Evolutionary conservation across 2,329 filamentous ascomycete species (phyloP).

Genomic region (Aspergillus eucalypticola): DNA sequence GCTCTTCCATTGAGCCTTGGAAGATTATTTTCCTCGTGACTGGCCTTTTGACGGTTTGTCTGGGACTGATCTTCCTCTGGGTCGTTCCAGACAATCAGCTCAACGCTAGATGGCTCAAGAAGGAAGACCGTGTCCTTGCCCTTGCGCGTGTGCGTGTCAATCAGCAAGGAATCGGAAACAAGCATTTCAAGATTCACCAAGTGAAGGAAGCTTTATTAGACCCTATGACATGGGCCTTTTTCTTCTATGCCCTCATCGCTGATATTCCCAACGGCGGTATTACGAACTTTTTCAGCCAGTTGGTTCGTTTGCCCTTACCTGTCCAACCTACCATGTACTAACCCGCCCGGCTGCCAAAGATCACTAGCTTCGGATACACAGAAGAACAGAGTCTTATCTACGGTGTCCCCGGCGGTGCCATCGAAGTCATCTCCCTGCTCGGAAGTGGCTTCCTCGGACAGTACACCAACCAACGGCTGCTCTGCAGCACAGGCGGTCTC

Average conservation of each 20-base stretch:
- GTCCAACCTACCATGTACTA: neutral
- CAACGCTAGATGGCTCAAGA: constrained; percentile 63
- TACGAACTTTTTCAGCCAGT: constrained; percentile 62
- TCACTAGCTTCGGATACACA: constrained; percentile 66
- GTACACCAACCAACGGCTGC: constrained; percentile 56
- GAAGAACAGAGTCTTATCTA: constrained; percentile 63
- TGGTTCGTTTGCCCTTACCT: constrained; percentile 36
- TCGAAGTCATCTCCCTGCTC: constrained; percentile 63
- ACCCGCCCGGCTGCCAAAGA: constrained; percentile 31
- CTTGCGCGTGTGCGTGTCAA: constrained; percentile 72
- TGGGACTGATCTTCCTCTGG: constrained; percentile 54
- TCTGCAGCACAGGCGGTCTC: constrained; percentile 57
- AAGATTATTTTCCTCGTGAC: constrained; percentile 62
- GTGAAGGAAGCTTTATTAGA: constrained; percentile 60
- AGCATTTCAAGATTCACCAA: constrained; percentile 69
- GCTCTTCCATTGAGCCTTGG: constrained; percentile 63
- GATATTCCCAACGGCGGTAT: constrained; percentile 63
- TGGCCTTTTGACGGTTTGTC: constrained; percentile 52
- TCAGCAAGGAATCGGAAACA: constrained; percentile 72
- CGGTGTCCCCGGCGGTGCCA: constrained; percentile 64
- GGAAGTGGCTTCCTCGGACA: constrained; percentile 60
- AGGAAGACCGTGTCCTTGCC: constrained; percentile 66
- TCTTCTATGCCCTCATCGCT: constrained; percentile 57
- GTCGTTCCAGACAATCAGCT: constrained; percentile 61
- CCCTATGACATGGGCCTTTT: constrained; percentile 62